Evolutionary conservation across 768 basidiomycete genomes (phyloP), one percentile per base, ranked within the genome.

Genomic region (Phaffia tasmanica): DNA sequence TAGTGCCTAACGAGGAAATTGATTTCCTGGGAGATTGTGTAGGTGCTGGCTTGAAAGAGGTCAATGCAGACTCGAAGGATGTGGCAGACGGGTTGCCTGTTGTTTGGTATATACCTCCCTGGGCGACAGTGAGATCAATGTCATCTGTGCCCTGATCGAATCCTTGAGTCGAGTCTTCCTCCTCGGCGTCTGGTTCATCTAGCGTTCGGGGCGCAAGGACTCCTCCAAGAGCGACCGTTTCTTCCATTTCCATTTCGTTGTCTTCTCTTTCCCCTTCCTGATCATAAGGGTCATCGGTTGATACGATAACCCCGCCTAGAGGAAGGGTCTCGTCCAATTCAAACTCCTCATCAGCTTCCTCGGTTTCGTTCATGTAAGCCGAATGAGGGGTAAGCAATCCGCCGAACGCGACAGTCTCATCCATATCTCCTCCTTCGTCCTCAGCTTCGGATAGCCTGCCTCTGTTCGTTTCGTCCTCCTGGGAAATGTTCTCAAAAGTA

Each of bases 191-290:
- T 29, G 32, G 27, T 6, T 19, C 27, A 27, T 15, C 56, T 57
- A 29, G 21, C 67, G 67, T 54, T 72, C 74, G 63, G 71, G 72
- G 23, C 69, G 73, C 71, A 18, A 72, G 49, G 64, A 76, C 74
- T 19, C 76, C 76, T 19, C 76, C 76, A 32, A 73, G 65, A 19
- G 75, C 76, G 63, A 75, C 68, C n/a, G 76, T 77, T 66, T 75
- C 74, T 27, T 77, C 76, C 75, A 77, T 76, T n/a, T 72, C 72
- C 68, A 75, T 72, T 54, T 72, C 75, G 2, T 68, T 69, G 46
- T 70, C 69, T 18, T 32, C 64, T n/a, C 11, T 11, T 42, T 42
- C 35, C 6, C 4, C 11, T 11, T 42, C 35, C 35, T 42, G 35
- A 11, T 11, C 35, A 42, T 42, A 42, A 11, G 35, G 35, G 4